phyloP scores from a whole-genome alignment of 1,139 yeast species.

The Pneumocystis murina region DNA sequence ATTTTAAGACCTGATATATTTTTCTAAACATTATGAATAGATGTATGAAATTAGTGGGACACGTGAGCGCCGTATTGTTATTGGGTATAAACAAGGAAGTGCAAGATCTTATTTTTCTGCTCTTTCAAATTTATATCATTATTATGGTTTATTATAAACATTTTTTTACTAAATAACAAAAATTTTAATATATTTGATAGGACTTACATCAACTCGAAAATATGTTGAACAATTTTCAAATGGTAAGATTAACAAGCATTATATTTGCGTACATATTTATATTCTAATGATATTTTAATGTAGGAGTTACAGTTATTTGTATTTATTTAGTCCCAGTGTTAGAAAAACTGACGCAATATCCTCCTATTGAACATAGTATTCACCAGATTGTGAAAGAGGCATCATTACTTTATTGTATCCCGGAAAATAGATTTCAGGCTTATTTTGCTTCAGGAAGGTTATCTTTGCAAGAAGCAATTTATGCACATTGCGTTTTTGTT shows the following conservation, averaged over 20 bases:
- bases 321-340: background rate
- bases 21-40: background rate
- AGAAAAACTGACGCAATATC: constrained; percentile 18
- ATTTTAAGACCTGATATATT: background rate
- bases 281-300: constrained; percentile 19
- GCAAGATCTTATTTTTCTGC: constrained; percentile 84
- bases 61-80: constrained; percentile 68
- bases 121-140: constrained; percentile 71
- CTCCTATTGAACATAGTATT: constrained; percentile 54
- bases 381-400: constrained; percentile 92
- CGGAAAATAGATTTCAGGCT: constrained; percentile 66
- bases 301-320: background rate
- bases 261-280: constrained; percentile 49
- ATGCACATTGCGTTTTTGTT: constrained; percentile 86
- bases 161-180: background rate
- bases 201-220: constrained; percentile 70
- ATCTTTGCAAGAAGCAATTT: constrained; percentile 85
- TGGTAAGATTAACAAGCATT: constrained; percentile 75
- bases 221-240: constrained; percentile 89
- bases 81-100: constrained; percentile 74
- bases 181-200: constrained; percentile 18
- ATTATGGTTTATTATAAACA: constrained; percentile 31
- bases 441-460: constrained; percentile 62
- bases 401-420: constrained; percentile 78
- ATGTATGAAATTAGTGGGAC: constrained; percentile 67